phyloP scores from a whole-genome alignment of 2,329 filamentous ascomycete species.

The Gnomoniopsis sp. region DNA sequence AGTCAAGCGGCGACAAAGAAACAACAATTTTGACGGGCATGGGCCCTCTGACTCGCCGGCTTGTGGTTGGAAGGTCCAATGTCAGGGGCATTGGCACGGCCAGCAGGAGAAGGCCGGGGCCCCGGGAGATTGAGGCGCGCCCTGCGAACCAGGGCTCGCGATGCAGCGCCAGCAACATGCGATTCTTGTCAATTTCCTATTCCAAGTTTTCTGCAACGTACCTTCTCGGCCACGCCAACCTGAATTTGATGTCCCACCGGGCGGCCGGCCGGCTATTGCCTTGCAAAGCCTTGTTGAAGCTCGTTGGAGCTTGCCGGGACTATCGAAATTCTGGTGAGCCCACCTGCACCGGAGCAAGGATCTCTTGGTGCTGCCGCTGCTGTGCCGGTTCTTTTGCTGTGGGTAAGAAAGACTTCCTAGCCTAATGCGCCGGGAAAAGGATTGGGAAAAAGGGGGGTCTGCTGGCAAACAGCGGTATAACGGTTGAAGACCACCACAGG shows the following conservation, averaged over 20 bases:
- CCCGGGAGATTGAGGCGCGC: conserved; percentile 2
- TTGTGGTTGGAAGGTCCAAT: background rate
- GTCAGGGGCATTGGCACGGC: background rate
- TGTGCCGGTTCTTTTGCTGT: background rate
- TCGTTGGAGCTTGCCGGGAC: background rate
- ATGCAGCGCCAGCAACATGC: conserved; percentile 12
- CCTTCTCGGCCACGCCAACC: background rate
- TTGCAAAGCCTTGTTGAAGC: background rate
- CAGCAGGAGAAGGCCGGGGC: conserved; percentile 2
- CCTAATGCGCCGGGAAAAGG: no score
- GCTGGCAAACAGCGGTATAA: background rate
- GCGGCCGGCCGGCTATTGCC: background rate
- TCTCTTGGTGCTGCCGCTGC: background rate
- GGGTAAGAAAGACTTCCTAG: no score
- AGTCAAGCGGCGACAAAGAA: background rate
- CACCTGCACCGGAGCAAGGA: background rate
- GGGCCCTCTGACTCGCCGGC: background rate
- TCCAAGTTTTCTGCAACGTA: conserved; percentile 15
- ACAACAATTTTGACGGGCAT: background rate
- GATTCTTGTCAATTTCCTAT: conserved; percentile 19
- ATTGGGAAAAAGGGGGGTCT: background rate
- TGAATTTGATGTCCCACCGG: background rate
- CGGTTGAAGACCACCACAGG: background rate
- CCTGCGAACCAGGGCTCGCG: background rate
- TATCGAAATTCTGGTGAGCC: background rate